Evolutionary conservation across 2,329 filamentous ascomycete species (phyloP), one percentile per base, ranked within the genome.

Genomic region (Nothophaeocryptopus gaeumannii): DNA sequence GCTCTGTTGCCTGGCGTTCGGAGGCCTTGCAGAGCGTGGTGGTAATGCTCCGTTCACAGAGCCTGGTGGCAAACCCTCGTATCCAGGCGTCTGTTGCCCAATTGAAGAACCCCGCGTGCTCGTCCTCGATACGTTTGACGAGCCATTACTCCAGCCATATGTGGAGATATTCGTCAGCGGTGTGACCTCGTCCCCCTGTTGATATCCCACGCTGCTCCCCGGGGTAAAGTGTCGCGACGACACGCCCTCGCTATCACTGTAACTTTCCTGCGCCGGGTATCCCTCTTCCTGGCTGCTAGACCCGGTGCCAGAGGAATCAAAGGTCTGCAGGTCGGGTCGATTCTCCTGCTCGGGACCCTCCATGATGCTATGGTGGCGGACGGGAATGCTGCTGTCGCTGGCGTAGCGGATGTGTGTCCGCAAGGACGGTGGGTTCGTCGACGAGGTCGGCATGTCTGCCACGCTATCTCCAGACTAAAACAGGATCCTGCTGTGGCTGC

Each of bases 1-100:
- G 74, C 54, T 60, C 14, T 74, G 74, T 20, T 73, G 74, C 47
- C 76, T 62, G 9, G 72, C 66, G n/a, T 72, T 71, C 2, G 58
- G 58, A 11, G 75, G 76, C 26, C 76, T 57, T 11, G 55, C 44
- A 26, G 52, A 16, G 20, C 20, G 20, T 26, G 20, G 3, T 26
- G 20, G 20, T 26, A 26, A 26, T 26, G n/a, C n/a, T 13, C 53
- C 56, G 31, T 53, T 56, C 13, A 53, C 45, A 7, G 51, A 35
- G 10, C 45, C 55, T 11, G 57, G 47, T 12, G 56, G 50, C 20
- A 52, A 38, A 16, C 41, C 45, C 32, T 59, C 58, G 44, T 63
- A 60, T 30, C 52, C 56, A 33, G 53, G 50, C 31, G 45, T 42
- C 16, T 41, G 38, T 16, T 45, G 38, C 12, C 42, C 39, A 16